These are phyloP conservation scores for Saccharomycopsis oosterbeekiorum DNA, from an alignment of 805 yeast genomes.

Conservation along the genomic window DNA sequence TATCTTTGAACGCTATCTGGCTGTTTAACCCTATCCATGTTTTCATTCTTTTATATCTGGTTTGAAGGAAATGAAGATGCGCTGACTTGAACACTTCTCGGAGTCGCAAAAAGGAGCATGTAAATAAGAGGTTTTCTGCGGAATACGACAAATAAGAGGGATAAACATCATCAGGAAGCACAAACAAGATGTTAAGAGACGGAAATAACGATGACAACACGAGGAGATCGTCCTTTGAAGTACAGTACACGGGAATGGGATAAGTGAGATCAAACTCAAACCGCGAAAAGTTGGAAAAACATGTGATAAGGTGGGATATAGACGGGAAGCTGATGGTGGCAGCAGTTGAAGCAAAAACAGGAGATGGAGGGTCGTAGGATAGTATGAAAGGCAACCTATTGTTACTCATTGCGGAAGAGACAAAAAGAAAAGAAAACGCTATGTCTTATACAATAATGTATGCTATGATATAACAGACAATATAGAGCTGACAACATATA, in stretches of 20 bases:
- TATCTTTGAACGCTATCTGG: not conserved
- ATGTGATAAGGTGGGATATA: not conserved
- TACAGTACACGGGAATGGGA: slow-evolving; percentile 1
- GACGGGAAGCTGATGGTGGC: not conserved
- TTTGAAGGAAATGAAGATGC: not conserved
- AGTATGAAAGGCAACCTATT: not conserved
- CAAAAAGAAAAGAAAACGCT: too few relatives aligned
- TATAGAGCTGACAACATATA: too few relatives aligned
- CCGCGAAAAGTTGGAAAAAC: not conserved
- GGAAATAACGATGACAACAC: not conserved
- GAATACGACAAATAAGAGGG: not conserved
- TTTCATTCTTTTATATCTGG: not conserved
- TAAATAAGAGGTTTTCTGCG: not conserved
- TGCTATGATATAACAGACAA: too few relatives aligned
- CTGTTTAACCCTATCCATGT: not conserved
- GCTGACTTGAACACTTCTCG: not conserved
- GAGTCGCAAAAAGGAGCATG: not conserved
- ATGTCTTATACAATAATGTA: too few relatives aligned
- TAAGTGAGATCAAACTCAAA: not conserved
- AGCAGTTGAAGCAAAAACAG: not conserved
- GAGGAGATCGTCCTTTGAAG: not conserved
- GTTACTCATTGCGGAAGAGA: too few relatives aligned
- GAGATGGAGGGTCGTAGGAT: not conserved
- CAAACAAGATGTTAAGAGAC: not conserved
- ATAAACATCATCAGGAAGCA: not conserved